Evolutionary conservation across 2,329 filamentous ascomycete species (phyloP).

Genomic region (Escovopsis weberi): DNA sequence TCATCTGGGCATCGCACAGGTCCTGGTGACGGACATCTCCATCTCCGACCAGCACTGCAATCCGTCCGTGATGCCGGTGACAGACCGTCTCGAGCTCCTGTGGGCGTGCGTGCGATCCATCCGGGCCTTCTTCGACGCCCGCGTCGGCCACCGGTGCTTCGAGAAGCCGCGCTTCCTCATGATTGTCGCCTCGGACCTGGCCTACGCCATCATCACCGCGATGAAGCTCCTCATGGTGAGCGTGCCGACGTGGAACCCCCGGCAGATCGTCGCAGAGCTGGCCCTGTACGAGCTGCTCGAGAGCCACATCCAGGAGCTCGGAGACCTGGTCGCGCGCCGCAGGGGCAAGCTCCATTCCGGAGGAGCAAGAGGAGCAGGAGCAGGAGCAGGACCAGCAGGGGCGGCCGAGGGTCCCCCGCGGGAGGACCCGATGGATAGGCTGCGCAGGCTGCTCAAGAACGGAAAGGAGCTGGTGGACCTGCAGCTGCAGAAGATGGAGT

Average conservation of each 20-base stretch:
- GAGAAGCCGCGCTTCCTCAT: conserved; percentile 26
- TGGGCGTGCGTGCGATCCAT: conserved; percentile 28
- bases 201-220: conserved; percentile 30
- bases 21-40: conserved; percentile 32
- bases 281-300: conserved; percentile 14
- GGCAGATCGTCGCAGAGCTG: conserved; percentile 22
- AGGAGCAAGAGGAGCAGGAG: no score
- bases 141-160: conserved; percentile 17
- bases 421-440: conserved; percentile 19
- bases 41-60: conserved; percentile 24
- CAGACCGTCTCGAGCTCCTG: conserved; percentile 30
- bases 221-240: conserved; percentile 32
- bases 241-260: conserved; percentile 31
- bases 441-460: conserved; percentile 17
- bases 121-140: conserved; percentile 24
- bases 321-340: conserved; percentile 16
- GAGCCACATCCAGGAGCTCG: conserved; percentile 16
- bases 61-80: conserved; percentile 16
- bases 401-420: conserved; percentile 2
- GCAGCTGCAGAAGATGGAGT: conserved; percentile 11
- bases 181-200: conserved; percentile 31
- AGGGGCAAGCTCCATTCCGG: conserved; percentile 11
- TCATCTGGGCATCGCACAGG: conserved; percentile 30
- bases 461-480: conserved; percentile 16
- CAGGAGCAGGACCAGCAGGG: not conserved